Conservation (phyloP, 495 filamentous ascomycete species). For the Astrothelium macrocarpum region DNA sequence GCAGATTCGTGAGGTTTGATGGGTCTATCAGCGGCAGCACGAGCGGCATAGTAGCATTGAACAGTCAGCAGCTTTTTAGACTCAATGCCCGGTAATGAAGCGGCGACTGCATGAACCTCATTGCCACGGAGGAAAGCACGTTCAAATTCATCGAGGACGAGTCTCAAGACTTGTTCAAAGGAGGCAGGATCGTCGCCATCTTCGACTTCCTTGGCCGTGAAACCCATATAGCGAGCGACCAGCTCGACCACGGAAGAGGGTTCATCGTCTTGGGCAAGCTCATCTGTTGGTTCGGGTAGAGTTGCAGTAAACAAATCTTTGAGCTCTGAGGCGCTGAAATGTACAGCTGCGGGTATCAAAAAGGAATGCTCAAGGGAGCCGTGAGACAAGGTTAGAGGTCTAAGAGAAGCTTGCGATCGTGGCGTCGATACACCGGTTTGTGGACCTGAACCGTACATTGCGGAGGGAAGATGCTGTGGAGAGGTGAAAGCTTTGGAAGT, state of each 20-base stretch:
- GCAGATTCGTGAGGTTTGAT: conserved; percentile 88
- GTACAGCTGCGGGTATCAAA: conserved; percentile 83
- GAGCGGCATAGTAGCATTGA: conserved; percentile 79
- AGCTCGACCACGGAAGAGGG: conserved; percentile 87
- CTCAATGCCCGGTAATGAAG: conserved; percentile 74
- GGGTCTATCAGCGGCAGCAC: conserved; percentile 68
- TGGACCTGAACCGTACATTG: conserved; percentile 83
- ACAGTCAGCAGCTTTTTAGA: conserved; percentile 84
- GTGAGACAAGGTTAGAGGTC: conserved; percentile 80
- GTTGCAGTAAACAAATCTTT: conserved; percentile 77
- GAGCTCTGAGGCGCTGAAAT: conserved; percentile 90
- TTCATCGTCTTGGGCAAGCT: conserved; percentile 94
- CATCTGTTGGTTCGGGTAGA: conserved; percentile 83
- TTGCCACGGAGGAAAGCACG: conserved; percentile 88
- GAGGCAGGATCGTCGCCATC: conserved; percentile 84
- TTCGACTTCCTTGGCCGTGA: conserved; percentile 74
- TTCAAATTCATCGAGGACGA: conserved; percentile 90
- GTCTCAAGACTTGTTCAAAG: conserved; percentile 77
- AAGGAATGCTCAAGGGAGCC: conserved; percentile 92
- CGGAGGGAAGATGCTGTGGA: conserved; percentile 17
- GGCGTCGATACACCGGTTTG: conserved; percentile 95
- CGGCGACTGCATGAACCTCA: conserved; percentile 84
- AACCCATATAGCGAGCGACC: conserved; percentile 83
- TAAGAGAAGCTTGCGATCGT: conserved; percentile 74
- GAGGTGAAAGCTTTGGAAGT: background rate